Conservation (phyloP, 78 protist species). For the Protostelium mycophagum region DNA sequence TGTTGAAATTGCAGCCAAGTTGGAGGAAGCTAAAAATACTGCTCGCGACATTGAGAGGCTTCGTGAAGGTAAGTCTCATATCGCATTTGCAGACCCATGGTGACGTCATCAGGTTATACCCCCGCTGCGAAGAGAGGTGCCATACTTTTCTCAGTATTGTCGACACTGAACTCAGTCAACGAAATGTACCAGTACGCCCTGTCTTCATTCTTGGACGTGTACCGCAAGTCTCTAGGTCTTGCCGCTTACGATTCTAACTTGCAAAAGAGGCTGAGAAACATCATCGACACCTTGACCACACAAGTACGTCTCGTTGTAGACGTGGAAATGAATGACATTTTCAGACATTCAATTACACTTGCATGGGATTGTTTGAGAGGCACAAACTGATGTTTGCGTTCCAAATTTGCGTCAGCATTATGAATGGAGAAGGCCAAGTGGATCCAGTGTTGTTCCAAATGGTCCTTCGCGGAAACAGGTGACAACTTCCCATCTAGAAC, state of each 20-base stretch:
- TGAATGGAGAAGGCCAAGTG: constrained; percentile 11
- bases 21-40: constrained; percentile 57
- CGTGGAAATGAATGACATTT: background rate
- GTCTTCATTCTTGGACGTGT: constrained; percentile 73
- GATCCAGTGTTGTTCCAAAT: background rate
- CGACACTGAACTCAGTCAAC: constrained; percentile 56
- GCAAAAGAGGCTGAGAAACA: constrained; percentile 57
- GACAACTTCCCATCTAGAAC: too few species aligned
- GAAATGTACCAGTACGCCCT: constrained; percentile 90
- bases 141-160: constrained; percentile 78
- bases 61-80: constrained; percentile 7
- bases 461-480: background rate
- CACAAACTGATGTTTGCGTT: constrained; percentile 83
- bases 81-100: background rate
- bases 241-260: constrained; percentile 19
- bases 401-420: constrained; percentile 64
- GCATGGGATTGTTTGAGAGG: constrained; percentile 81
- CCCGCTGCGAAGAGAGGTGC: constrained; percentile 87
- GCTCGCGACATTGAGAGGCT: constrained; percentile 49
- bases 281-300: constrained; percentile 67
- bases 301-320: background rate
- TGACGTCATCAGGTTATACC: constrained; percentile 33
- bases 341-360: constrained; percentile 69
- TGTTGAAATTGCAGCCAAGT: constrained; percentile 60
- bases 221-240: constrained; percentile 40